These are phyloP conservation scores for Zygosaccharomyces pseudorouxii DNA, from an alignment of 805 yeast genomes.

Conservation along the genomic window DNA sequence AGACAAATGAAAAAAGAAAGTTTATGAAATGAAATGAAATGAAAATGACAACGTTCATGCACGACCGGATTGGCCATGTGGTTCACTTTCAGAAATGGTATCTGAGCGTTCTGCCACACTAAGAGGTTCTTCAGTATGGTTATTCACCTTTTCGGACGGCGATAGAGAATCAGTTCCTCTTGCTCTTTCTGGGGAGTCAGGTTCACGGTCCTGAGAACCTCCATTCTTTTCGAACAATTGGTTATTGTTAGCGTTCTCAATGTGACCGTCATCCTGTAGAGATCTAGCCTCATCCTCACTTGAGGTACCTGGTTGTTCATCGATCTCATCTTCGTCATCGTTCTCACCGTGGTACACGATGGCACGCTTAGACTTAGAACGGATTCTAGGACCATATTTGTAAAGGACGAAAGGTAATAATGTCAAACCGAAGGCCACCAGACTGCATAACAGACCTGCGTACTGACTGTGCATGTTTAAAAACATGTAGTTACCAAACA, in stretches of 20 bases:
- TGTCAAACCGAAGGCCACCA: not conserved
- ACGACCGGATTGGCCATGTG: not conserved
- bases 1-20: not conserved
- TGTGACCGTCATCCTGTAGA: conserved; percentile 2
- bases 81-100: not conserved
- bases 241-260: conserved; percentile 2
- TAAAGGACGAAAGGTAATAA: not conserved
- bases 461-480: not conserved
- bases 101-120: not conserved
- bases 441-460: conserved; percentile 1
- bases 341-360: conserved; percentile 1
- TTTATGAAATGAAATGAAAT: not conserved
- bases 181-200: not conserved
- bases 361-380: conserved; percentile 3
- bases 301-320: not conserved
- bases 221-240: conserved; percentile 1
- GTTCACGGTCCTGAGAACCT: not conserved
- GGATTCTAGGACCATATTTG: conserved; percentile 1
- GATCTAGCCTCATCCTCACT: not conserved
- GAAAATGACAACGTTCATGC: not conserved
- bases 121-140: not conserved
- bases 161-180: not conserved
- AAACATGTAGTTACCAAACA: conserved; percentile 1
- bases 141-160: not conserved
- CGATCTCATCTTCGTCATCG: not conserved